phyloP scores from a whole-genome alignment of 108 stramenopile species.

The Aurantiochytrium sp. region DNA sequence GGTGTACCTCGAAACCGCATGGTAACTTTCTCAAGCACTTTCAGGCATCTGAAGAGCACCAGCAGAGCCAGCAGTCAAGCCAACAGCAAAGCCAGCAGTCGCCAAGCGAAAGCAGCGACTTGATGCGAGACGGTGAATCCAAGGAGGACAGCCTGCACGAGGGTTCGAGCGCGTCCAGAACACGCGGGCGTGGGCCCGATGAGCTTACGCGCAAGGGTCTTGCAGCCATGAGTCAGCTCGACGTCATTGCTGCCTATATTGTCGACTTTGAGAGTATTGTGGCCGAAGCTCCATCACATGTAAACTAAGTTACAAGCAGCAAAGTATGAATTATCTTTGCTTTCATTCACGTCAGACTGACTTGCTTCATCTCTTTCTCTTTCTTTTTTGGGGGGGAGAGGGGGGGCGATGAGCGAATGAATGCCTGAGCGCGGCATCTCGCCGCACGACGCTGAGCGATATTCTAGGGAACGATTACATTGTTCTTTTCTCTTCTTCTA shows the following conservation, averaged over 20 bases:
- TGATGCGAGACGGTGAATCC: conserved; percentile 30
- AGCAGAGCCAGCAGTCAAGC: neutral
- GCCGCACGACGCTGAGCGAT: too few species aligned
- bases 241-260: conserved; percentile 49
- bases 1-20: neutral
- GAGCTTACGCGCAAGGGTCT: neutral
- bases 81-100: neutral
- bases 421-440: too few species aligned
- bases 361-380: too few species aligned
- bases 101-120: neutral
- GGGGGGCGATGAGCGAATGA: too few species aligned
- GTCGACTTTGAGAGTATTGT: conserved; percentile 32
- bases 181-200: neutral
- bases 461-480: too few species aligned
- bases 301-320: too few species aligned
- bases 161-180: neutral
- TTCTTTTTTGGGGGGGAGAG: too few species aligned
- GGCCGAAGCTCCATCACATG: neutral
- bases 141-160: conserved; percentile 7
- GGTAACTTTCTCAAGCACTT: conserved; percentile 8
- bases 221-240: conserved; percentile 35
- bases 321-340: too few species aligned
- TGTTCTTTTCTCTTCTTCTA: too few species aligned
- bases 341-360: too few species aligned
- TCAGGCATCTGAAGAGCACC: neutral